phyloP scores from a whole-genome alignment of 306 rosid genomes.

The Corylus americana region DNA sequence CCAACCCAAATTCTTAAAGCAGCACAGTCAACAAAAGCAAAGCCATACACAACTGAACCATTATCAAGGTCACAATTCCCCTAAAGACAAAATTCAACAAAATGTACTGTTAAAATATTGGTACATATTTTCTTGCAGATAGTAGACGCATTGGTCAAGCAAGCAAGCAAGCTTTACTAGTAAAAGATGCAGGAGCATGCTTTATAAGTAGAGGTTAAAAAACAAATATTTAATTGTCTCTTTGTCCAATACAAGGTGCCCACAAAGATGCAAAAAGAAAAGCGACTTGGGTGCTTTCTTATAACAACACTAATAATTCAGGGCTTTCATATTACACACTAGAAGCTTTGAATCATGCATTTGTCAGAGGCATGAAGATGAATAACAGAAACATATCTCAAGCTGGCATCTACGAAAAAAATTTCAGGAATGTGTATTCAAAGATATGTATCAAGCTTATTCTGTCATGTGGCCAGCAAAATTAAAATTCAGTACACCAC shows the following conservation, averaged over 20 bases:
- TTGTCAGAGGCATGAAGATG: constrained; percentile 1
- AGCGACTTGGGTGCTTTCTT: not conserved
- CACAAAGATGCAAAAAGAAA: not conserved
- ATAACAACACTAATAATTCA: not conserved
- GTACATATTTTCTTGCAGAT: not conserved
- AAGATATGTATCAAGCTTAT: not conserved
- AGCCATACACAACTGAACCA: constrained; percentile 75
- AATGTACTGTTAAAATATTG: constrained; percentile 8
- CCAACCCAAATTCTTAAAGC: constrained; percentile 89
- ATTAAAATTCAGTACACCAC: constrained; percentile 9
- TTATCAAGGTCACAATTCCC: constrained; percentile 47
- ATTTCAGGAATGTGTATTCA: not conserved
- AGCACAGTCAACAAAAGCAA: constrained; percentile 95
- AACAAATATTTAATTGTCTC: not conserved
- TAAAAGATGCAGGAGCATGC: not conserved
- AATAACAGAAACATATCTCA: not conserved
- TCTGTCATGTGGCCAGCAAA: not conserved
- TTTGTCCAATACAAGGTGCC: not conserved
- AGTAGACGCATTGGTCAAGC: not conserved
- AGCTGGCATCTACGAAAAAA: not conserved
- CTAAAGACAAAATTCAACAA: constrained; percentile 41
- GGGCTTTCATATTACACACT: not conserved
- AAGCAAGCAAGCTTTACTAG: constrained; percentile 11
- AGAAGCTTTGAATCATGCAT: not conserved
- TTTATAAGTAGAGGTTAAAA: not conserved